Percentiles rank a stretch among this genome's conserved stretches.
These are phyloP conservation scores for Colletotrichum coccodes DNA, from an alignment of 2,329 filamentous ascomycete genomes.

Conservation along the genomic window DNA sequence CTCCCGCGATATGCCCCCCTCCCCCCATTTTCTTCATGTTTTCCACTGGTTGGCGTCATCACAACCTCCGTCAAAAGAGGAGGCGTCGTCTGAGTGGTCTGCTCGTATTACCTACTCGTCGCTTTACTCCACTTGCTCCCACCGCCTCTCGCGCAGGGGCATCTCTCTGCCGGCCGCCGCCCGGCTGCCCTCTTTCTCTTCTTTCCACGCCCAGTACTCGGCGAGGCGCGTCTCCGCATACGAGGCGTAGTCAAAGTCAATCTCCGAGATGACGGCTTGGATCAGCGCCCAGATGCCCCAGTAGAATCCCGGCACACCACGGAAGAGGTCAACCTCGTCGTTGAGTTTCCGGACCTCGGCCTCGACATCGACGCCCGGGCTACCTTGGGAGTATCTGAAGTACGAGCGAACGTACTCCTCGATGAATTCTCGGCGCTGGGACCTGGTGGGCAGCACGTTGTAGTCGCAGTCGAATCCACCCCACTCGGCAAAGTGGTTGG, in stretches of 20 bases:
- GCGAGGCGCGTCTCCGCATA: slow-evolving; percentile 89
- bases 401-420: slow-evolving; percentile 85
- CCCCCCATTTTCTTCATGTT: slow-evolving; percentile 2
- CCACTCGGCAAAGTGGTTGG: slow-evolving; percentile 99
- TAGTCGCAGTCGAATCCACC: slow-evolving; percentile 96
- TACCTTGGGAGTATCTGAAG: slow-evolving; percentile 61
- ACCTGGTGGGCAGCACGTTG: slow-evolving; percentile 79
- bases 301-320: slow-evolving; percentile 88
- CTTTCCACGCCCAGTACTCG: slow-evolving; percentile 95
- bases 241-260: slow-evolving; percentile 94
- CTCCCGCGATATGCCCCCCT: neutral
- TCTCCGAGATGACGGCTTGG: slow-evolving; percentile 92
- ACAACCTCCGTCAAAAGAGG: neutral
- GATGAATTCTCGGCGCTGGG: slow-evolving; percentile 83
- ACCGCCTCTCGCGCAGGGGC: slow-evolving; percentile 81
- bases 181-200: slow-evolving; percentile 74
- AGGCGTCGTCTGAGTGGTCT: neutral
- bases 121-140: slow-evolving; percentile 66
- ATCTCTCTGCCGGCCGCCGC: slow-evolving; percentile 63
- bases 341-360: slow-evolving; percentile 76
- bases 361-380: slow-evolving; percentile 59
- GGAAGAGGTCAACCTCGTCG: slow-evolving; percentile 85
- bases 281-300: slow-evolving; percentile 98
- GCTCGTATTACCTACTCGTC: neutral
- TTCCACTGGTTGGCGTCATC: neutral